Evolutionary conservation across 148 eudicot species (phyloP), one percentile per base, ranked within the genome.

Genomic region (Heliamphora exappendiculata): DNA sequence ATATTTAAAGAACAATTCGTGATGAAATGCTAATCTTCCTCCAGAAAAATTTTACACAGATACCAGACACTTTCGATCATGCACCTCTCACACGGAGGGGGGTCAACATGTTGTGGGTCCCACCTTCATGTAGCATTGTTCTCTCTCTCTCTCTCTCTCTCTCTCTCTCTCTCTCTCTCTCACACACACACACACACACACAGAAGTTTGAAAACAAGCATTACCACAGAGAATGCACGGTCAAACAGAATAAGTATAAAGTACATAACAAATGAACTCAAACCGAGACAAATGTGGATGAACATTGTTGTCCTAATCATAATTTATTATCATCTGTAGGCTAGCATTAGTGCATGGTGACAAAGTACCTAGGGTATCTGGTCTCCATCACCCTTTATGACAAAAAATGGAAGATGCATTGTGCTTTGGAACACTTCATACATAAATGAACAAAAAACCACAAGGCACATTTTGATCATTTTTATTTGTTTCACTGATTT

Each of bases 321-420:
- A 29, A 20, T 28, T 44, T 37, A 60, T 16, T 50, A 62, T 74
- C 77, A 62, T 37, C 36, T 64, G 70, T 62, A 62, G 69, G 70
- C 33, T 53, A 60, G 70, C 80, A 70, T 49, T 70, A 71, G 22
- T 53, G 31, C 36, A 29, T 2, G 5, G 4, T 29, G 5, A 14
- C 39, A 11, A 37, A 66, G 42, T 66, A 22, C 29, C 37, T 19
- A 50, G 16, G 72, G 81, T 72, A 78, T 72, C 76, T 62, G 47
- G 9, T 45, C 19, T 47, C 45, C 36, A 72, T 78, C 81, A 72
- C 63, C 51, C 71, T 72, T 72, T 72, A 14, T 9, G 63, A 20
- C 36, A 70, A 70, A 59, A 51, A 70, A 50, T 0, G 42, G 42
- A 75, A n/a, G 39, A 4, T 50, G 37, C 2, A n/a, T 7, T 60